Base-by-base conservation (phyloP, 192 early-diverging fungal genomes). In the Lunasporangiospora selenospora region DNA sequence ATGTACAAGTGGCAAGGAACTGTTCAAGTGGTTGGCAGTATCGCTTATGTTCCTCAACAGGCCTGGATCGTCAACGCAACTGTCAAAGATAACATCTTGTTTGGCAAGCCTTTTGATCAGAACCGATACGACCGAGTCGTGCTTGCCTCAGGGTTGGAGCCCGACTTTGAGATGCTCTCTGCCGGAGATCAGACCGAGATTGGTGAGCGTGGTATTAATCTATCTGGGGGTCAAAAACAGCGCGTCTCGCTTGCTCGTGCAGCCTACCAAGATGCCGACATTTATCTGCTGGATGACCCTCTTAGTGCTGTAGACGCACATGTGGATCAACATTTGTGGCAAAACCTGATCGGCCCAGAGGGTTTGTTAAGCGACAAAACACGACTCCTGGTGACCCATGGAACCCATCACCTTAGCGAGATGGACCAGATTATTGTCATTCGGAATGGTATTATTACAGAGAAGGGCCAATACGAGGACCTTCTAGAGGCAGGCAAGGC, bases 41-140 rank as follows among this genome's bases (percentile, higher is more conserved):
- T 91, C 11, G 90, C 92, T 3, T 93, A 93, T 73, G 91, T 62
- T 5, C 43, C 67, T 21, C 67, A 73, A 23, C 43, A 56, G 15
- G 83, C 97, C 8, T 99, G 96, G 96, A 93, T 99, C 41, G 88
- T 96, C 85, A 99, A 99, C 53, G 88, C 88, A 3, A 93, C 91
- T 12, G 39, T 99, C 24, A 81, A 89, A 36, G 93, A 97, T 16
- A 99, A 99, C 75, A 92, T 99, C 79, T 44, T 90, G 3, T 95
- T 98, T 84, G 96, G 94, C 4, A 79, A 84, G 46, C 70, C 73
- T 3, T 95, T 80, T 73, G 86, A 95, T 48, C 77, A 80, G 18
- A 69, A 76, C 5, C 92, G 87, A 23, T 98, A 96, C 55, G 83
- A 91, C 8, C 58, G 53, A 24, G 81, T 86, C 9, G 69, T 99